These are phyloP conservation scores for Rhizophagus prolifer DNA, from an alignment of 192 early-diverging fungal species.

Conservation along the genomic window DNA sequence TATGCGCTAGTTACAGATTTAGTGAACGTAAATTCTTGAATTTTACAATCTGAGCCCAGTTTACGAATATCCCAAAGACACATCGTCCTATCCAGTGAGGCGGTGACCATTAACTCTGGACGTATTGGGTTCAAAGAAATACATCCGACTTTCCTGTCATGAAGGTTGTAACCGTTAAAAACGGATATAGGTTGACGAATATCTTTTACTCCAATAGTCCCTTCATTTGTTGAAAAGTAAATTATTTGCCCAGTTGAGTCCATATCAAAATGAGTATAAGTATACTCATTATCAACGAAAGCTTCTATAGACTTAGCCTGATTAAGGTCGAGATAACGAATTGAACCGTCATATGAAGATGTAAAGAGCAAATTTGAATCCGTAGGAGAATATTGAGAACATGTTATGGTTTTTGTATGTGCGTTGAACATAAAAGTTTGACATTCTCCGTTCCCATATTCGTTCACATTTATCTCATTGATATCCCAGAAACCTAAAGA, in stretches of 20 bases:
- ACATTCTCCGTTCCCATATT: constrained; percentile 47
- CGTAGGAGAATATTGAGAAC: constrained; percentile 47
- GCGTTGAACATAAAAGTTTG: constrained; percentile 54
- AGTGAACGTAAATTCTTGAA: constrained; percentile 42
- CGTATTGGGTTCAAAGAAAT: constrained; percentile 58
- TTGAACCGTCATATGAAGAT: constrained; percentile 60
- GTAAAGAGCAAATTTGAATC: constrained; percentile 50
- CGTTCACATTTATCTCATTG: constrained; percentile 40
- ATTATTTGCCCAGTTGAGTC: constrained; percentile 42
- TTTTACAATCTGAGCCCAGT: constrained; percentile 36
- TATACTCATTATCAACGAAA: constrained; percentile 42
- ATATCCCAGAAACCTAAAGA: constrained; percentile 62
- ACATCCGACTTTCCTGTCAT: constrained; percentile 60
- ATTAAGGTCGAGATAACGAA: constrained; percentile 61
- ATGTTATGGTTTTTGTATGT: constrained; percentile 48
- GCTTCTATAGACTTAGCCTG: constrained; percentile 50
- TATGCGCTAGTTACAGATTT: constrained; percentile 62
- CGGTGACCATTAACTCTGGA: constrained; percentile 45
- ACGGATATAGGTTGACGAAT: constrained; percentile 36
- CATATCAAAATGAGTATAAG: constrained; percentile 46
- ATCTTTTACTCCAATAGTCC: constrained; percentile 52
- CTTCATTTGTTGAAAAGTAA: constrained; percentile 57
- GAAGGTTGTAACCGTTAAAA: constrained; percentile 34
- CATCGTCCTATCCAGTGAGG: constrained; percentile 57
- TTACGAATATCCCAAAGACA: constrained; percentile 63